A percentile compares a stretch with the other conserved stretches of the same genome.
Evolutionary conservation across 495 filamentous ascomycete species (phyloP).

Genomic region (Lentithecium fluviatile): DNA sequence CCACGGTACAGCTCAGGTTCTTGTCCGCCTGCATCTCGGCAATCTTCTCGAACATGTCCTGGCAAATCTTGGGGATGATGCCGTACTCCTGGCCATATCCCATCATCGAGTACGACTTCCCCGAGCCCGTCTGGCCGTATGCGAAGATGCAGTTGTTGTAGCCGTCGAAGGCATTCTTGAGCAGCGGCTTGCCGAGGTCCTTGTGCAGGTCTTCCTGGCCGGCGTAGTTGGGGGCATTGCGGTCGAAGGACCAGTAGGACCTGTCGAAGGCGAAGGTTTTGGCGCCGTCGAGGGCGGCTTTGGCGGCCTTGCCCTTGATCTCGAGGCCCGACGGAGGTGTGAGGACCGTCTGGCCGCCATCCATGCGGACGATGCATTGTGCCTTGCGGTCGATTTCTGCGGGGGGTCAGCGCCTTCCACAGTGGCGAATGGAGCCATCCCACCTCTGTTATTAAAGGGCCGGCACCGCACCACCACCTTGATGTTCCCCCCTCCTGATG

Average conservation of each 20-base stretch:
- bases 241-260: constrained; percentile 97
- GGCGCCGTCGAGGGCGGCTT: constrained; percentile 68
- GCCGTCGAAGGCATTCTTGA: constrained; percentile 97
- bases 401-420: constrained; percentile 15
- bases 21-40: constrained; percentile 64
- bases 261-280: constrained; percentile 95
- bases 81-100: constrained; percentile 94
- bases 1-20: constrained; percentile 82
- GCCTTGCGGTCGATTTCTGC: constrained; percentile 83
- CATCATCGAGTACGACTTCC: constrained; percentile 99
- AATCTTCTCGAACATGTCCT: constrained; percentile 94
- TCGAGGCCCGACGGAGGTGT: constrained; percentile 68
- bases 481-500: constrained; percentile 89
- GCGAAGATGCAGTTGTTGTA: constrained; percentile 99
- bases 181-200: constrained; percentile 83
- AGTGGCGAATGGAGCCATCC: constrained; percentile 28
- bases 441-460: constrained; percentile 89
- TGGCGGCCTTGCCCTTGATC: constrained; percentile 52
- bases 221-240: constrained; percentile 75
- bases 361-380: constrained; percentile 99
- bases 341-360: constrained; percentile 84
- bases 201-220: constrained; percentile 85
- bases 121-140: constrained; percentile 97
- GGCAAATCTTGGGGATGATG: constrained; percentile 97
- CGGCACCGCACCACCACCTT: constrained; percentile 98